A percentile compares a stretch with the other conserved stretches of the same genome.
Conservation (phyloP, 2,329 filamentous ascomycete genomes). For the Claviceps sp. region DNA sequence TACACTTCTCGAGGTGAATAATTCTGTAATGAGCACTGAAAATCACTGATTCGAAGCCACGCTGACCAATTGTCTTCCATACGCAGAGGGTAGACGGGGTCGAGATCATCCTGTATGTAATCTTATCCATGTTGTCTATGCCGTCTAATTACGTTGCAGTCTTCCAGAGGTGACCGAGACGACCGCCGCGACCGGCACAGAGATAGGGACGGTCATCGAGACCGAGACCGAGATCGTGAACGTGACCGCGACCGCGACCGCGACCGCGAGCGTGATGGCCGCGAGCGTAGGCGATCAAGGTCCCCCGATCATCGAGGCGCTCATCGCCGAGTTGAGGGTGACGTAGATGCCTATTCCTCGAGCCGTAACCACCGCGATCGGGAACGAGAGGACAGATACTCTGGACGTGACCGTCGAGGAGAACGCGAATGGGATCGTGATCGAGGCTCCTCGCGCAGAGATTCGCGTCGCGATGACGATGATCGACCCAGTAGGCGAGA, state of each 20-base stretch:
- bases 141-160: slow-evolving; percentile 13
- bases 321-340: slow-evolving; percentile 57
- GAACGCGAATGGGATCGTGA: slow-evolving; percentile 72
- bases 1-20: slow-evolving; percentile 53
- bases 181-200: slow-evolving; percentile 42
- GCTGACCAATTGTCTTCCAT: slow-evolving; percentile 10
- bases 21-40: slow-evolving; percentile 3
- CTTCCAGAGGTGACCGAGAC: slow-evolving; percentile 18
- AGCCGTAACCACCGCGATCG: slow-evolving; percentile 86
- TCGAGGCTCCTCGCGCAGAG: slow-evolving; percentile 44
- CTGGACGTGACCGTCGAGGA: slow-evolving; percentile 50
- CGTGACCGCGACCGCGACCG: slow-evolving; percentile 13
- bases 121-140: not conserved
- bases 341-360: slow-evolving; percentile 81
- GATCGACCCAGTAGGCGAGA: slow-evolving; percentile 41
- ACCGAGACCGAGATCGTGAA: slow-evolving; percentile 17
- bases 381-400: slow-evolving; percentile 86
- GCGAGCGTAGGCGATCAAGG: slow-evolving; percentile 62
- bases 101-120: slow-evolving; percentile 41
- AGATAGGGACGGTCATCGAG: slow-evolving; percentile 24
- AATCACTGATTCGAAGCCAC: not conserved
- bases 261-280: slow-evolving; percentile 67
- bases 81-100: slow-evolving; percentile 35
- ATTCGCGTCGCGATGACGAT: slow-evolving; percentile 54
- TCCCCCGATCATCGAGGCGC: slow-evolving; percentile 58